A percentile compares a stretch with the other conserved stretches of the same genome.
Evolutionary conservation across 1,139 yeast genomes (phyloP).

Genomic region (Candida sp.): DNA sequence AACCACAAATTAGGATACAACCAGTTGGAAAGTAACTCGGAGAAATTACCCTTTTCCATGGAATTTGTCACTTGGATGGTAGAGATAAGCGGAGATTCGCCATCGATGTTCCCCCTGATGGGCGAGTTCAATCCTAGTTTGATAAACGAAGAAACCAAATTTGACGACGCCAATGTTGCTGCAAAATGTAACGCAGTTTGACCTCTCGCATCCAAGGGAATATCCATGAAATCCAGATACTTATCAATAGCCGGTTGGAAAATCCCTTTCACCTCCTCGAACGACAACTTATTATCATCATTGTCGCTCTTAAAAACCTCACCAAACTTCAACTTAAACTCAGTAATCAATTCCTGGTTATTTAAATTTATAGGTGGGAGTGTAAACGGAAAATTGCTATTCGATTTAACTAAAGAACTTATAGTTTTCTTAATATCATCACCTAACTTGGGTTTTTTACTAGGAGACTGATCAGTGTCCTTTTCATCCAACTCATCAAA

Average conservation of each 20-base stretch:
- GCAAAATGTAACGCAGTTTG: slow-evolving; percentile 49
- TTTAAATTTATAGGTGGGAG: slow-evolving; percentile 45
- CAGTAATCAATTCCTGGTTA: slow-evolving; percentile 39
- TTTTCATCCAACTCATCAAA: slow-evolving; percentile 13
- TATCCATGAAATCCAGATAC: slow-evolving; percentile 20
- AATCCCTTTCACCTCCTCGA: slow-evolving; percentile 28
- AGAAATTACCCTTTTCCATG: slow-evolving; percentile 43
- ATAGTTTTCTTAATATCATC: slow-evolving; percentile 4
- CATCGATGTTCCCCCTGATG: slow-evolving; percentile 36
- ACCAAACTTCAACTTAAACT: slow-evolving; percentile 49
- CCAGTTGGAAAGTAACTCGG: slow-evolving; percentile 29
- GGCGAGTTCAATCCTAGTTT: slow-evolving; percentile 37
- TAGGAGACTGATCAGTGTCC: slow-evolving; percentile 23
- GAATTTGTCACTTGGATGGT: slow-evolving; percentile 42
- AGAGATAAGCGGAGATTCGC: slow-evolving; percentile 42
- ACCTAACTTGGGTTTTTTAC: slow-evolving; percentile 22
- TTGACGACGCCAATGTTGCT: slow-evolving; percentile 37
- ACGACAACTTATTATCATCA: slow-evolving; percentile 24
- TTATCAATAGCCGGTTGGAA: slow-evolving; percentile 17
- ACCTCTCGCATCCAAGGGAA: slow-evolving; percentile 40
- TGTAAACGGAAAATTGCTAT: slow-evolving; percentile 49
- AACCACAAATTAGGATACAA: slow-evolving; percentile 38
- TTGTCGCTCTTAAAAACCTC: slow-evolving; percentile 44
- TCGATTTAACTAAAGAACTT: slow-evolving; percentile 24
- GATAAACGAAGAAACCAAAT: slow-evolving; percentile 34